Conservation (phyloP, 2,329 filamentous ascomycete species). For the Ascochyta rabiei region DNA sequence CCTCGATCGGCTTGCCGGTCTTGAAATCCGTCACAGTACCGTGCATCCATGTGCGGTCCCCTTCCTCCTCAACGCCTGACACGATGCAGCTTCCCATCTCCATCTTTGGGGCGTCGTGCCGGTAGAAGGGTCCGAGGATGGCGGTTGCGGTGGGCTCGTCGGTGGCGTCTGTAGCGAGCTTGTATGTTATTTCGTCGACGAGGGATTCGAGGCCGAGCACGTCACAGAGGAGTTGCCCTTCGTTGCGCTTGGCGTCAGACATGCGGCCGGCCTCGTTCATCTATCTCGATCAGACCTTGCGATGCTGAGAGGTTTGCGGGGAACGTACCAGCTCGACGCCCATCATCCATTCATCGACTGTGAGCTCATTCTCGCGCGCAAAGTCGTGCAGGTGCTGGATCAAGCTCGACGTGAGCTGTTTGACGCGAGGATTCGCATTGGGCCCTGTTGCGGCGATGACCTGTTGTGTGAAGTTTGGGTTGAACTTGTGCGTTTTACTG, state of each 20-base stretch:
- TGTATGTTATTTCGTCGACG: constrained; percentile 82
- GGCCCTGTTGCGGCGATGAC: constrained; percentile 76
- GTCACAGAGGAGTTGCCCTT: constrained; percentile 66
- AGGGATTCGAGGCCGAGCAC: constrained; percentile 64
- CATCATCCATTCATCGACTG: constrained; percentile 77
- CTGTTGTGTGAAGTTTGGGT: constrained; percentile 76
- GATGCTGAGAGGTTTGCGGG: background rate
- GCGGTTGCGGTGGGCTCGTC: constrained; percentile 70
- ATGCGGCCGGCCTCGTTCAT: constrained; percentile 69
- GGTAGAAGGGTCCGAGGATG: constrained; percentile 86
- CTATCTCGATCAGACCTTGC: constrained; percentile 26
- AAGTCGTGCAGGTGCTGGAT: constrained; percentile 80
- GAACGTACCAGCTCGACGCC: constrained; percentile 69
- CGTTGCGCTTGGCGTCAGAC: constrained; percentile 67
- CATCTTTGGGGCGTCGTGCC: constrained; percentile 71
- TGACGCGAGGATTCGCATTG: constrained; percentile 68
- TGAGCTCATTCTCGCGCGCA: constrained; percentile 76
- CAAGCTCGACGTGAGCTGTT: constrained; percentile 66
- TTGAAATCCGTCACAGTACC: constrained; percentile 63
- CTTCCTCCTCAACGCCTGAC: constrained; percentile 48
- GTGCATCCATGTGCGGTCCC: constrained; percentile 68
- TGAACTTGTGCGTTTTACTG: constrained; percentile 57
- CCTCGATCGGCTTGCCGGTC: constrained; percentile 68
- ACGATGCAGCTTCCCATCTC: constrained; percentile 74
- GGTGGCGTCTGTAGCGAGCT: constrained; percentile 59